A percentile compares a stretch with the other conserved stretches of the same genome.
Conservation (phyloP, 192 early-diverging fungal genomes). For the Geosiphon pyriformis region DNA sequence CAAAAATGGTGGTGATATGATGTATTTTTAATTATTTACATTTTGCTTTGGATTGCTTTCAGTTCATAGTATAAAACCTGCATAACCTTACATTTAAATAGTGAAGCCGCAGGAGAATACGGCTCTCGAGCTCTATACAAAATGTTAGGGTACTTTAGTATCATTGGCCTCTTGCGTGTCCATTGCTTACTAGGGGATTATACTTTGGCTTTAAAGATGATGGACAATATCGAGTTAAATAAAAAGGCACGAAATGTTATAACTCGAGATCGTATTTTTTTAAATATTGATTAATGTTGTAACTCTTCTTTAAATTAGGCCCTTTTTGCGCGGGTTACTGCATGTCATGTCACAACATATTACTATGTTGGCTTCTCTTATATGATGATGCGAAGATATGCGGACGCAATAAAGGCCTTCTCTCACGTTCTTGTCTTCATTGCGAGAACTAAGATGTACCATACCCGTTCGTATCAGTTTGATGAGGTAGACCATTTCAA, state of each 20-base stretch:
- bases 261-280: no score
- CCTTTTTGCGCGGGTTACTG: conserved; percentile 91
- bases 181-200: conserved; percentile 97
- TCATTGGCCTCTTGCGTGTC: conserved; percentile 87
- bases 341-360: conserved; percentile 94
- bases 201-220: conserved; percentile 89
- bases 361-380: conserved; percentile 98
- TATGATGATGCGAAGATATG: conserved; percentile 97
- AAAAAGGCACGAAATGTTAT: conserved; percentile 65
- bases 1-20: conserved; percentile 85
- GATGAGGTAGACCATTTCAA: conserved; percentile 54
- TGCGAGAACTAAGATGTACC: conserved; percentile 89
- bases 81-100: conserved; percentile 16
- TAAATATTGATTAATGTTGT: neutral
- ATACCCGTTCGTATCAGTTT: conserved; percentile 85
- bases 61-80: neutral
- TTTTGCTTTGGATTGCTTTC: neutral
- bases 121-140: conserved; percentile 86
- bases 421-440: conserved; percentile 87
- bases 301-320: conserved; percentile 41
- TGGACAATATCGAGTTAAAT: conserved; percentile 92
- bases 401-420: conserved; percentile 91
- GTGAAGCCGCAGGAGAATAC: conserved; percentile 84
- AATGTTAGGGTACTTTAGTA: conserved; percentile 95
- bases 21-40: conserved; percentile 28